These are phyloP conservation scores for Botrytis cinerea DNA, from an alignment of 2,329 filamentous ascomycete species.

Conservation along the genomic window DNA sequence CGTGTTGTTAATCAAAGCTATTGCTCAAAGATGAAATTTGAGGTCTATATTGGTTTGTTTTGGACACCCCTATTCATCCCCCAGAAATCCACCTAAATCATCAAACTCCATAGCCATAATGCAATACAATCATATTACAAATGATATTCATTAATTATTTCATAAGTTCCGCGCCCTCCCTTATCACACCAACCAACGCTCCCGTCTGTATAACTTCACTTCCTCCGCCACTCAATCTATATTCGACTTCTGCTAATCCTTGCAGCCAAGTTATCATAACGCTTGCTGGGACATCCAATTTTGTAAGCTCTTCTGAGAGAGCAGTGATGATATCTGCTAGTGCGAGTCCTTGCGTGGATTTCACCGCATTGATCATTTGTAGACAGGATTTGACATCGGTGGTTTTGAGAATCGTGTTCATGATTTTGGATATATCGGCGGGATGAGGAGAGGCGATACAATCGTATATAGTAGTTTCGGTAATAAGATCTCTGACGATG, in stretches of 20 bases:
- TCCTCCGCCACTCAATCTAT: conserved; percentile 82
- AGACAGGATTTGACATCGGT: conserved; percentile 88
- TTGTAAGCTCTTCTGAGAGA: conserved; percentile 77
- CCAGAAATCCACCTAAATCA: not conserved
- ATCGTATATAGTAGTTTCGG: conserved; percentile 89
- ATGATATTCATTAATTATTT: conserved; percentile 36
- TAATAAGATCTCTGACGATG: conserved; percentile 81
- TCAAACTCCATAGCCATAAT: not conserved
- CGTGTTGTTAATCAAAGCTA: not conserved
- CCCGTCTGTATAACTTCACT: conserved; percentile 90
- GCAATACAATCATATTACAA: not conserved
- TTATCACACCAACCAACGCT: conserved; percentile 84
- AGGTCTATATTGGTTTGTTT: not conserved
- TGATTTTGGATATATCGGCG: conserved; percentile 80
- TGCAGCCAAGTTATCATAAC: conserved; percentile 91
- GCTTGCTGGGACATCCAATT: conserved; percentile 80
- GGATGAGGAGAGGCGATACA: conserved; percentile 96
- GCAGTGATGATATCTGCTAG: conserved; percentile 92
- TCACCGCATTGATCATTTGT: conserved; percentile 83
- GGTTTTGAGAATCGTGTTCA: conserved; percentile 79
- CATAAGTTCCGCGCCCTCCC: conserved; percentile 81
- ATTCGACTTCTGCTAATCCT: conserved; percentile 89
- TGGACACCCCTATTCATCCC: not conserved
- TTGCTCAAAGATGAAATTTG: not conserved
- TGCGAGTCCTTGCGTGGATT: conserved; percentile 81